Evolutionary conservation across 306 rosid genomes (phyloP).

Genomic region (Pyrus betulifolia): DNA sequence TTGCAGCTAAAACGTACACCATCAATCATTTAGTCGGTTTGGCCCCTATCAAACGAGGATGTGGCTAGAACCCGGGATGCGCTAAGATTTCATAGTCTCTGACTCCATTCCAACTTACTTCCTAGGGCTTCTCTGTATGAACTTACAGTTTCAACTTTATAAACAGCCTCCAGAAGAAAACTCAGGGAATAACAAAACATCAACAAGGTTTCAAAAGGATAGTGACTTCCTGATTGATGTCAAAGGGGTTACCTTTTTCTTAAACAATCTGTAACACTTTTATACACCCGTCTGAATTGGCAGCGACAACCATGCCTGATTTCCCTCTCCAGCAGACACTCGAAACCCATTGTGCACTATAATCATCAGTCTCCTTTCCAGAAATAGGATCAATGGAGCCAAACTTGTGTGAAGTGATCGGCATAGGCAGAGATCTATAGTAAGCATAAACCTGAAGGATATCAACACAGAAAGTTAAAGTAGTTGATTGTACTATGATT

Average conservation of each 20-base stretch:
- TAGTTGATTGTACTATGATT: background rate
- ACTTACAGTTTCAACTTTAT: conserved; percentile 17
- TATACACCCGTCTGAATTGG: conserved; percentile 87
- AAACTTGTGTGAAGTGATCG: conserved; percentile 71
- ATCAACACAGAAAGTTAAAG: background rate
- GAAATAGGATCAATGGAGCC: conserved; percentile 80
- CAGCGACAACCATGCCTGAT: conserved; percentile 77
- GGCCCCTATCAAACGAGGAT: conserved; percentile 1
- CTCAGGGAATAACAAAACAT: background rate
- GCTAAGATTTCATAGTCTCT: background rate
- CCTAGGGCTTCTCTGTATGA: background rate
- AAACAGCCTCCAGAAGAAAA: conserved; percentile 10
- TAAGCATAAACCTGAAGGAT: conserved; percentile 72
- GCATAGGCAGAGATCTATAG: conserved; percentile 78
- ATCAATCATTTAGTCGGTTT: background rate
- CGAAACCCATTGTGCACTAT: conserved; percentile 81
- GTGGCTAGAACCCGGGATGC: conserved; percentile 17
- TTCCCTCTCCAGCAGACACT: conserved; percentile 94
- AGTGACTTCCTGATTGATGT: background rate
- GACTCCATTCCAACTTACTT: conserved; percentile 4
- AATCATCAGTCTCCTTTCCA: conserved; percentile 80
- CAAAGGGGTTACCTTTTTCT: conserved; percentile 13
- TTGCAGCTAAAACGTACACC: conserved; percentile 2
- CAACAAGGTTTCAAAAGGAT: background rate
- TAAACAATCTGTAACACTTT: conserved; percentile 78